phyloP scores from a whole-genome alignment of 768 basidiomycete genomes.

The Amyloporia xantha region DNA sequence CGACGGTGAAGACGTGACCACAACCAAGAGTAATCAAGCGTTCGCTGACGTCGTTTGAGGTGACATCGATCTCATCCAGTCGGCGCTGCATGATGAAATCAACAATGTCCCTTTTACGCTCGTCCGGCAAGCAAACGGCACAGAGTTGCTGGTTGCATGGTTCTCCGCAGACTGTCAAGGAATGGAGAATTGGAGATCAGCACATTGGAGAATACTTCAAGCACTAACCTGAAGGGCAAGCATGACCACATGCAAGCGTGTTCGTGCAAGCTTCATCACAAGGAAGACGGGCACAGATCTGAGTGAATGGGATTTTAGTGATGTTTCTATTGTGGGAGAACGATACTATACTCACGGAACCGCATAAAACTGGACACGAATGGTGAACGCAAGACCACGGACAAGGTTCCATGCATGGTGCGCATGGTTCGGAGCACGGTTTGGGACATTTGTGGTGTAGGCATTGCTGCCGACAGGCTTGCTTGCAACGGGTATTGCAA shows the following conservation, averaged over 20 bases:
- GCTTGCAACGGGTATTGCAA: constrained; percentile 23
- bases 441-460: constrained; percentile 23
- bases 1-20: constrained; percentile 34
- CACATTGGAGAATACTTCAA: constrained; percentile 16
- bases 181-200: constrained; percentile 17
- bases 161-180: constrained; percentile 31
- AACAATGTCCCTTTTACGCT: constrained; percentile 24
- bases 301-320: background rate
- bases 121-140: constrained; percentile 21
- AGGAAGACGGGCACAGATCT: constrained; percentile 34
- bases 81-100: constrained; percentile 30
- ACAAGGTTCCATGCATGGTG: constrained; percentile 31
- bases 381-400: constrained; percentile 29
- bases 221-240: constrained; percentile 30
- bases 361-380: constrained; percentile 29
- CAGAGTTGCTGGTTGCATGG: constrained; percentile 28
- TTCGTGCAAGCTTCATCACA: constrained; percentile 28
- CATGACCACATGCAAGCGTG: constrained; percentile 30
- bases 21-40: constrained; percentile 26
- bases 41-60: constrained; percentile 24
- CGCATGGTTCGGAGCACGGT: constrained; percentile 26
- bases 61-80: constrained; percentile 20
- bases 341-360: constrained; percentile 23
- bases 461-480: constrained; percentile 23
- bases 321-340: background rate